These are phyloP conservation scores for Castanea crenata DNA, from an alignment of 306 rosid genomes.

Conservation along the genomic window DNA sequence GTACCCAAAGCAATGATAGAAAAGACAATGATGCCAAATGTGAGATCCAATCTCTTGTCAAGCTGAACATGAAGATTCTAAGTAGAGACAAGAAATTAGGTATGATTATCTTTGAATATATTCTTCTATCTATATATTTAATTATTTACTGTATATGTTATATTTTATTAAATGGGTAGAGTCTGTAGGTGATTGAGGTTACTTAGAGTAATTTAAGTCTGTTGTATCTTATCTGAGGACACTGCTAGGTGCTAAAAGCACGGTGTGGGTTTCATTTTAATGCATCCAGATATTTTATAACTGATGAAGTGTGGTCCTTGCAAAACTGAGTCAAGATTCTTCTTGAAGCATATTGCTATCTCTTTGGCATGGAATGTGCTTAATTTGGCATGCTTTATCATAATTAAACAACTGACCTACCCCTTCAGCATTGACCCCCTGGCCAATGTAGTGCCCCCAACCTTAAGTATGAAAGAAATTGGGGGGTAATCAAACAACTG, in stretches of 20 bases:
- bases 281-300: not conserved
- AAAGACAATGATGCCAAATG: constrained; percentile 48
- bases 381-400: no score
- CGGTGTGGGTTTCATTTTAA: not conserved
- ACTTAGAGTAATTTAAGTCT: not conserved
- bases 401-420: no score
- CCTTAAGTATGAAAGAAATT: not conserved
- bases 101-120: constrained; percentile 23
- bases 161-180: not conserved
- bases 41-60: constrained; percentile 72
- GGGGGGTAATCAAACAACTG: not conserved
- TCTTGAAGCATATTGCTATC: no score
- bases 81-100: constrained; percentile 54
- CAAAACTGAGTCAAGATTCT: no score
- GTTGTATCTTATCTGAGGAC: no score
- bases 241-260: not conserved
- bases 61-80: constrained; percentile 65
- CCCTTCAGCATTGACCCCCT: no score
- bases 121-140: not conserved
- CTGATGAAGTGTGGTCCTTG: no score
- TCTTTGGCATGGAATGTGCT: no score
- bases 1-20: constrained; percentile 14
- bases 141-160: not conserved
- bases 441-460: no score
- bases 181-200: not conserved